Conservation (phyloP, 2,329 filamentous ascomycete genomes). For the Colletotrichum cereale region DNA sequence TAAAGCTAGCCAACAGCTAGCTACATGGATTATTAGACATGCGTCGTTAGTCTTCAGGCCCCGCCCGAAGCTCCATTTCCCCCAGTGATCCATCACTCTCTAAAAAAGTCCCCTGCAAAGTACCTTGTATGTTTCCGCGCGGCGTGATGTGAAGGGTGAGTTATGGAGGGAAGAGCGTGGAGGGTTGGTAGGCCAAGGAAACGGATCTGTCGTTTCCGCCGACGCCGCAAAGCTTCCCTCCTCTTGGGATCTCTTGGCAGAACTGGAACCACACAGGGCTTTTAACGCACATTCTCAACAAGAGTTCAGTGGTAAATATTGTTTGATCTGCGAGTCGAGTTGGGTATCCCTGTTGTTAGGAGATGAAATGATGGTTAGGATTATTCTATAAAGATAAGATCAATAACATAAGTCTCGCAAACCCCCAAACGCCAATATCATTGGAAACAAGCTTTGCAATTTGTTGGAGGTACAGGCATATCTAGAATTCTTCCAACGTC, state of each 20-base stretch:
- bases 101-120: neutral
- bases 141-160: constrained; percentile 21
- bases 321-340: neutral
- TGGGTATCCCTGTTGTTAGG: neutral
- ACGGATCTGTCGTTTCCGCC: constrained; percentile 8
- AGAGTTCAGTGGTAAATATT: neutral
- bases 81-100: constrained; percentile 34
- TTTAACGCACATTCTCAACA: neutral
- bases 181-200: constrained; percentile 27
- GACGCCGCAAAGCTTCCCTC: constrained; percentile 35
- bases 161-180: neutral
- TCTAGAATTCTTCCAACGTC: neutral
- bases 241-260: constrained; percentile 15
- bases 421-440: neutral
- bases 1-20: constrained; percentile 27
- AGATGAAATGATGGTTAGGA: neutral
- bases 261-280: neutral
- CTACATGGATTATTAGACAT: constrained; percentile 13
- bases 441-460: too few species aligned
- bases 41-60: constrained; percentile 25
- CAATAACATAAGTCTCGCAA: neutral
- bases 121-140: neutral
- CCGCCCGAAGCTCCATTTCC: constrained; percentile 24
- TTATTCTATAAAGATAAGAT: neutral
- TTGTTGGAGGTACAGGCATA: neutral